Conservation (phyloP, 805 yeast genomes). For the Teunomyces tritomae region DNA sequence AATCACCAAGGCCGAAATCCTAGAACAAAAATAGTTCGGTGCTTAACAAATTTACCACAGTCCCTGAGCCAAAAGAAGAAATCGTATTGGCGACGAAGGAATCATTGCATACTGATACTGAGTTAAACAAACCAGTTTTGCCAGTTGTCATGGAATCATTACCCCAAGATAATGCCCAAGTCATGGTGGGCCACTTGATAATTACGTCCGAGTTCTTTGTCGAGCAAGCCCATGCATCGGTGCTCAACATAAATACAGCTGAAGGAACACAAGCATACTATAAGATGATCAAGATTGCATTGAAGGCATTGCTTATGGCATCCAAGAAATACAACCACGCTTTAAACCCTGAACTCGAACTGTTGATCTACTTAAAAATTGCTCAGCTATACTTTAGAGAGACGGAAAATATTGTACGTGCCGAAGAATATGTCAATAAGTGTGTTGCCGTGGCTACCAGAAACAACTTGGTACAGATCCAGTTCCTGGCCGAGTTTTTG, state of each 20-base stretch:
- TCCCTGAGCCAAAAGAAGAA: background rate
- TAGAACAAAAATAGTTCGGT: constrained; percentile 4
- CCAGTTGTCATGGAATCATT: background rate
- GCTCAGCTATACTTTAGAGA: constrained; percentile 40
- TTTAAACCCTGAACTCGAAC: constrained; percentile 31
- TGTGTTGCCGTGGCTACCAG: constrained; percentile 29
- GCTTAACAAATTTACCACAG: background rate
- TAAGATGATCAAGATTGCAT: constrained; percentile 30
- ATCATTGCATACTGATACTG: background rate
- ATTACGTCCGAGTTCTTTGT: constrained; percentile 20
- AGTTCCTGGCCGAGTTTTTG: constrained; percentile 34
- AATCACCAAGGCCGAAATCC: background rate
- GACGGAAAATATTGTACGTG: constrained; percentile 39
- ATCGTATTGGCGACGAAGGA: background rate
- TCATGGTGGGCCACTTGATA: constrained; percentile 1
- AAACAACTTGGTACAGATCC: constrained; percentile 20
- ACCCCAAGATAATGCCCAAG: background rate
- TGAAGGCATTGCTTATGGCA: constrained; percentile 36
- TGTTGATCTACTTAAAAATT: constrained; percentile 31
- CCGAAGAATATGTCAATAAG: constrained; percentile 36
- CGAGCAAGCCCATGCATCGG: constrained; percentile 21
- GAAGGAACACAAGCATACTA: constrained; percentile 21
- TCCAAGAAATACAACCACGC: constrained; percentile 20
- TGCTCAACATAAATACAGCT: constrained; percentile 14
- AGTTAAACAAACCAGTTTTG: background rate